Evolutionary conservation across 1,284 basidiomycete genomes (phyloP).

Genomic region (Malassezia nana): DNA sequence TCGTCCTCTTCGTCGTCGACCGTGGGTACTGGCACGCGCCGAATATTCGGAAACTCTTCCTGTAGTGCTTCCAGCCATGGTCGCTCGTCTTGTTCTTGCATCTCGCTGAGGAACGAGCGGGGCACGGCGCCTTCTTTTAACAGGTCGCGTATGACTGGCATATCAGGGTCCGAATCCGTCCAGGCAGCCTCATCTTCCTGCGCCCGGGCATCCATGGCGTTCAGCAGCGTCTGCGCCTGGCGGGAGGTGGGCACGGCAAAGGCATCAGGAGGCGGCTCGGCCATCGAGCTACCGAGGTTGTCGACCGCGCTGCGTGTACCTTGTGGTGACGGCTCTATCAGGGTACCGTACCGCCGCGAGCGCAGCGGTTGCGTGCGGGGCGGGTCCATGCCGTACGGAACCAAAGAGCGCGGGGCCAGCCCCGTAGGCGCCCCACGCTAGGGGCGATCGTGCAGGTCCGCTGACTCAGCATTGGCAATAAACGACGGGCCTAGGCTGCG

Average conservation of each 20-base stretch:
- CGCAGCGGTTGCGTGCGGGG: neutral
- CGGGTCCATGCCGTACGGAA: neutral
- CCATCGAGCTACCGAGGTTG: slow-evolving; percentile 7
- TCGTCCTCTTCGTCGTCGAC: slow-evolving; percentile 8
- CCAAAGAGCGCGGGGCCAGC: neutral
- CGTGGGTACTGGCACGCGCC: slow-evolving; percentile 1
- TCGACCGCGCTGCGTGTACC: neutral
- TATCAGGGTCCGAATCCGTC: slow-evolving; percentile 5
- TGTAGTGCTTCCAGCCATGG: slow-evolving; percentile 1
- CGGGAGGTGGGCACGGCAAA: neutral
- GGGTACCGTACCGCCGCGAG: slow-evolving; percentile 11
- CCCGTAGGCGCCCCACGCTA: neutral
- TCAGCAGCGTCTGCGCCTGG: slow-evolving; percentile 1
- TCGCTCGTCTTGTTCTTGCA: neutral
- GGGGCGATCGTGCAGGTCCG: neutral
- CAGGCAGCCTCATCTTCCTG: neutral
- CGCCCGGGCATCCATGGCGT: neutral
- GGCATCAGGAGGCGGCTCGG: slow-evolving; percentile 10
- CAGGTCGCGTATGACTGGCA: neutral
- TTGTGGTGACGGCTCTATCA: neutral
- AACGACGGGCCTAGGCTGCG: neutral
- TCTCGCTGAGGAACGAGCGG: slow-evolving; percentile 13
- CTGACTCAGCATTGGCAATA: neutral
- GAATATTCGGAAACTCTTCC: neutral
- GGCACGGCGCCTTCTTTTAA: neutral